Evolutionary conservation across 192 early-diverging fungal species (phyloP).

Genomic region (Dissophora globulifera): DNA sequence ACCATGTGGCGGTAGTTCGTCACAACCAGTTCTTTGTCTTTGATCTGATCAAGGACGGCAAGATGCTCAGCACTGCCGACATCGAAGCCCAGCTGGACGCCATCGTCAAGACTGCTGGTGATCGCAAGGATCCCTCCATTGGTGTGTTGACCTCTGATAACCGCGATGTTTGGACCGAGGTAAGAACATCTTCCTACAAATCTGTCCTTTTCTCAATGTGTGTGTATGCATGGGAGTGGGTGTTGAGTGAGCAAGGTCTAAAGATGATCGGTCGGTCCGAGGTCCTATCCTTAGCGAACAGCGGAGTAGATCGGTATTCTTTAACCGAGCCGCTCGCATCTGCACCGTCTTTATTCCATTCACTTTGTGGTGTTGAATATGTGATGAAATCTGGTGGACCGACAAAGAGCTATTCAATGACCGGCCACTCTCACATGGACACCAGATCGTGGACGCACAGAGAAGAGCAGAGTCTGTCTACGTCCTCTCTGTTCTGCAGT

Average conservation of each 20-base stretch:
- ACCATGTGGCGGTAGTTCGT: slow-evolving; percentile 88
- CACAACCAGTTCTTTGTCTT: slow-evolving; percentile 92
- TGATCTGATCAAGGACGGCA: slow-evolving; percentile 79
- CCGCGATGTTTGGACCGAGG: slow-evolving; percentile 93
- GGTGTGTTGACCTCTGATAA: slow-evolving; percentile 94
- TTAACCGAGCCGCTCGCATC: too few species aligned
- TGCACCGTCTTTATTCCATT: neutral
- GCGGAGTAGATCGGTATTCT: too few species aligned
- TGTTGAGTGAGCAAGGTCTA: too few species aligned
- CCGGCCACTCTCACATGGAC: slow-evolving; percentile 30
- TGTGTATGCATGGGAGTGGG: neutral
- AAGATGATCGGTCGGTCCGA: slow-evolving; percentile 17
- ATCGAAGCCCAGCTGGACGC: slow-evolving; percentile 68
- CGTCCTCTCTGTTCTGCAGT: too few species aligned
- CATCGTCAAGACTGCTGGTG: slow-evolving; percentile 68
- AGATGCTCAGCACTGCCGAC: slow-evolving; percentile 85
- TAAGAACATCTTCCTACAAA: slow-evolving; percentile 16
- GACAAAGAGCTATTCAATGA: too few species aligned
- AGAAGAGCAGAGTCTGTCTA: neutral
- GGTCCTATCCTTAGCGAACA: neutral
- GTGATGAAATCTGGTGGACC: too few species aligned
- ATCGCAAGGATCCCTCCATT: slow-evolving; percentile 73
- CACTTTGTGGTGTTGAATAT: slow-evolving; percentile 19
- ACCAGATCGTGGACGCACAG: neutral
- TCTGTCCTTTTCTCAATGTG: neutral